These are phyloP conservation scores for Galerina sulciceps DNA, from an alignment of 768 basidiomycete species.

Conservation along the genomic window DNA sequence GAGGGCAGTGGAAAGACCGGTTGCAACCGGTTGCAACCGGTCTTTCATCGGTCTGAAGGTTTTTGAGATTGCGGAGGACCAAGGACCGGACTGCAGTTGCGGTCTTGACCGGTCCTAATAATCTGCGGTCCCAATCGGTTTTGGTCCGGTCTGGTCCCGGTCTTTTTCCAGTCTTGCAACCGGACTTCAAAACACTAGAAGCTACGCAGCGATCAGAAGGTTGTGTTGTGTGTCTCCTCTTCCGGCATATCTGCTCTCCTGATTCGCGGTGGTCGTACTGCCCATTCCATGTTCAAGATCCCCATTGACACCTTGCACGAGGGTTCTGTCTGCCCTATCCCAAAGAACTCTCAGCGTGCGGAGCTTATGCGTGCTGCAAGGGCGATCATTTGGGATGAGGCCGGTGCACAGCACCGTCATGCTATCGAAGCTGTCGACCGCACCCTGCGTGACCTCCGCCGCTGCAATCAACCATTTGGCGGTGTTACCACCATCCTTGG, in stretches of 20 bases:
- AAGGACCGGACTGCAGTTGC: too few species aligned
- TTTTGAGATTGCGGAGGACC: too few species aligned
- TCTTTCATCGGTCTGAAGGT: too few species aligned
- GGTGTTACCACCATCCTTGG: constrained; percentile 4
- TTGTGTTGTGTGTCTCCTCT: constrained; percentile 53
- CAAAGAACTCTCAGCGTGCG: constrained; percentile 30
- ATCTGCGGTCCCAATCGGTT: too few species aligned
- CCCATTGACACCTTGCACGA: constrained; percentile 35
- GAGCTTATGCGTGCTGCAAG: constrained; percentile 8
- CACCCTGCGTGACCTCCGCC: constrained; percentile 18
- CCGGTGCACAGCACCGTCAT: constrained; percentile 40
- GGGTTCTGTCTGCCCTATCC: constrained; percentile 34
- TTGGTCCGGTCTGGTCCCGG: too few species aligned
- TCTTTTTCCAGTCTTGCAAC: too few species aligned
- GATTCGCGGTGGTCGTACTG: constrained; percentile 24
- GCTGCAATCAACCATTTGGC: neutral
- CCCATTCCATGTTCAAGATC: constrained; percentile 50
- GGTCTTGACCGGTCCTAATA: too few species aligned
- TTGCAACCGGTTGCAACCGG: too few species aligned
- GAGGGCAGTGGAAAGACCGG: too few species aligned
- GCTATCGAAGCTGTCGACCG: constrained; percentile 43
- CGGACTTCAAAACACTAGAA: too few species aligned
- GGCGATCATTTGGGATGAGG: constrained; percentile 48
- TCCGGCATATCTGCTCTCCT: constrained; percentile 54
- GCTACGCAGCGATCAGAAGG: constrained; percentile 21